Conservation (phyloP, 2,329 filamentous ascomycete genomes). For the Microdochium paspali region DNA sequence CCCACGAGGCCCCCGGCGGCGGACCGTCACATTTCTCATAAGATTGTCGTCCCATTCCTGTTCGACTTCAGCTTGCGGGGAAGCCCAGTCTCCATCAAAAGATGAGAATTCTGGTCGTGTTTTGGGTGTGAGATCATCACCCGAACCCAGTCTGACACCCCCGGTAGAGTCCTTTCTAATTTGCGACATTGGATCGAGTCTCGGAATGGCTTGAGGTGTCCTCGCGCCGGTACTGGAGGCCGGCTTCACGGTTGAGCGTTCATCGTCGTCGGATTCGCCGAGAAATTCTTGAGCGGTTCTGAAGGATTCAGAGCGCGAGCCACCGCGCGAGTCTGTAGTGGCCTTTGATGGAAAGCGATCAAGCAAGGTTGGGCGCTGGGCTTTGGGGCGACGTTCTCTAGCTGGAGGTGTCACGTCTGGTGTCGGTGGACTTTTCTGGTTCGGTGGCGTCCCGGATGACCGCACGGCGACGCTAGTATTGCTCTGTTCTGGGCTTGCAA, state of each 20-base stretch:
- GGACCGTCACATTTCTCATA: conserved; percentile 42
- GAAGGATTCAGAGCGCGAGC: conserved; percentile 61
- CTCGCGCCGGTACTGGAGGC: conserved; percentile 31
- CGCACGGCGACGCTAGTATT: conserved; percentile 26
- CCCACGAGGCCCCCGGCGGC: conserved; percentile 29
- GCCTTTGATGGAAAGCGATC: conserved; percentile 42
- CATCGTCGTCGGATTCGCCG: conserved; percentile 50
- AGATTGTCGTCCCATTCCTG: conserved; percentile 47
- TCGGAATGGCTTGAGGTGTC: conserved; percentile 27
- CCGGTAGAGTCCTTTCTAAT: conserved; percentile 16
- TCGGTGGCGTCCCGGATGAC: conserved; percentile 50
- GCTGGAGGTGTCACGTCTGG: conserved; percentile 68
- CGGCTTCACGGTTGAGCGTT: conserved; percentile 29
- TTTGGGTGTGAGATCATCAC: conserved; percentile 29
- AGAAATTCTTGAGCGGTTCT: conserved; percentile 60
- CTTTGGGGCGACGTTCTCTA: conserved; percentile 29
- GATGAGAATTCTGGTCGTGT: conserved; percentile 39
- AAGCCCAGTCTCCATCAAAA: conserved; percentile 52
- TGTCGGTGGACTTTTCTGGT: conserved; percentile 60
- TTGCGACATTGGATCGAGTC: conserved; percentile 12
- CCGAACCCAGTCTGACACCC: conserved; percentile 33
- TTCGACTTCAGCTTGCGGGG: conserved; percentile 32
- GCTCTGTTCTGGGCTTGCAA: conserved; percentile 27
- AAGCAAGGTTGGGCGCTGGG: conserved; percentile 33
- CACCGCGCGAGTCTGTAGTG: conserved; percentile 31